Evolutionary conservation across 2,329 filamentous ascomycete genomes (phyloP), one percentile per base, ranked within the genome.

Genomic region (Xylariaceae sp.): DNA sequence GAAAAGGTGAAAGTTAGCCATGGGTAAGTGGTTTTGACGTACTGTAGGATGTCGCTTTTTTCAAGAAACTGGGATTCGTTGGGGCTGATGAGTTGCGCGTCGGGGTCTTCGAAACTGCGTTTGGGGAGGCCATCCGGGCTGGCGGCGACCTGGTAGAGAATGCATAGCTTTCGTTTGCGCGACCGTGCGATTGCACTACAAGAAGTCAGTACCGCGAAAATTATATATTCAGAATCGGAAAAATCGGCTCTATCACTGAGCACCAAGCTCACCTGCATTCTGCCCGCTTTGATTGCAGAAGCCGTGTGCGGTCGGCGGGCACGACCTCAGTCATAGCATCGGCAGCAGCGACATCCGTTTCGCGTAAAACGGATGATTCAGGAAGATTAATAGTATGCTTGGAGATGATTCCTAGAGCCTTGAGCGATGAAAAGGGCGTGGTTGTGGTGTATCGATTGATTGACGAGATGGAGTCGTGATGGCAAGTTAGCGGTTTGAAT

Each of bases 161-260:
- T 86, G 65, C 85, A 84, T 64, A 95, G 78, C 76, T 94, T 94
- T 67, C 88, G 83, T 79, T 94, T 93, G 68, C 87, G 85, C 76
- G 86, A 88, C 68, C 76, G 78, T 74, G 86, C 79, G 77, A 85
- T 83, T 78, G 78, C 74, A 69, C 81, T 85, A 62, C 45, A 53
- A 48, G 48, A 18, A 31, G 61, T 78, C 49, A 79, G 65, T 59
- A 73, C 43, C 44, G 46, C 59, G 38, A 68, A 69, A 66, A 57
- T 55, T 41, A 61, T 52, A 76, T 69, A 63, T 53, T 65, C 64
- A 54, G 59, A 54, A 72, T 73, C 69, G 69, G 67, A 71, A 70
- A 69, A 72, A 62, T 61, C 54, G 52, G 66, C 67, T 67, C 71
- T 71, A 67, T 74, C 64, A 41, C 54, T 47, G 65, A 63, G 59